Evolutionary conservation across 257 asterid genomes (phyloP).

Genomic region (Capsicum rhomboideum): DNA sequence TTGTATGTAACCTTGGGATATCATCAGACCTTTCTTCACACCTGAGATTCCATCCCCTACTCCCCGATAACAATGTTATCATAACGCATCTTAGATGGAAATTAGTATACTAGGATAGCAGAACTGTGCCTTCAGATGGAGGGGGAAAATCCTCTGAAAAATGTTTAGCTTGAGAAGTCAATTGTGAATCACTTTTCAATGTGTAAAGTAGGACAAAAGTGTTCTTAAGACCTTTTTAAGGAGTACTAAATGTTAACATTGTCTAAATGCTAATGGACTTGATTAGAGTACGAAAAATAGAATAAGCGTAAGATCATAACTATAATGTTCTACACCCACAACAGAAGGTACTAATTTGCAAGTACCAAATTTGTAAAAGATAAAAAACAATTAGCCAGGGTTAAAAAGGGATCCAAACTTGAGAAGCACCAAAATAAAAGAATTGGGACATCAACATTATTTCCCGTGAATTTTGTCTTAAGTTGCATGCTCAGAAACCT

Average conservation of each 20-base stretch:
- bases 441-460: no score
- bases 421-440: no score
- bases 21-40: neutral
- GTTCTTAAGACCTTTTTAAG: neutral
- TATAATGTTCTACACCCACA: neutral
- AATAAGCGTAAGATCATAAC: neutral
- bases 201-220: no score
- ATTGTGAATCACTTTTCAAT: neutral
- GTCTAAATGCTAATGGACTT: neutral
- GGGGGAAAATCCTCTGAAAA: neutral
- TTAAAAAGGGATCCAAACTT: neutral
- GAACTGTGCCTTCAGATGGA: neutral
- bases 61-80: no score
- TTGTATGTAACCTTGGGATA: neutral
- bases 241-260: neutral
- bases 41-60: no score
- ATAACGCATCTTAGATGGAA: no score
- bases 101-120: neutral
- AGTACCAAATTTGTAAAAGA: neutral
- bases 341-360: neutral
- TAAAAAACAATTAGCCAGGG: neutral
- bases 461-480: no score
- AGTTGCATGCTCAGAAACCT: no score
- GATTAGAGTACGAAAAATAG: neutral
- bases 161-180: neutral